Conservation (phyloP, 805 yeast genomes). For the Wickerhamomyces rabaulensis region DNA sequence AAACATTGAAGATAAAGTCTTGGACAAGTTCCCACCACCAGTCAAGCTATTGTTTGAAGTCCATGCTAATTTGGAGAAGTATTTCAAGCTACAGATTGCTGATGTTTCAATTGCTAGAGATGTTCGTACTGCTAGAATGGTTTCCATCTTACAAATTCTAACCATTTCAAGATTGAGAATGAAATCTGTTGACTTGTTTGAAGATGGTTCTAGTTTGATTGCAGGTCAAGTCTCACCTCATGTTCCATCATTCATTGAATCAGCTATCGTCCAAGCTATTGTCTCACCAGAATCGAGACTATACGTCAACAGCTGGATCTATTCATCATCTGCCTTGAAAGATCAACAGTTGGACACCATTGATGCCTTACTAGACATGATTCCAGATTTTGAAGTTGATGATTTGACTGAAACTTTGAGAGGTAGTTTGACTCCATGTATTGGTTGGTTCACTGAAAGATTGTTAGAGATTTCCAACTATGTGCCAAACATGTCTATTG, state of each 20-base stretch:
- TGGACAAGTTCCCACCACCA: constrained; percentile 59
- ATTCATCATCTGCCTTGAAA: constrained; percentile 32
- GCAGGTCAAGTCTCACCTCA: constrained; percentile 33
- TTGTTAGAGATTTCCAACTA: constrained; percentile 69
- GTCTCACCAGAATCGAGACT: constrained; percentile 76
- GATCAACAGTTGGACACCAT: constrained; percentile 23
- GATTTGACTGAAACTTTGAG: constrained; percentile 24
- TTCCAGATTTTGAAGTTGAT: constrained; percentile 31
- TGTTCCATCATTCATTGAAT: constrained; percentile 82
- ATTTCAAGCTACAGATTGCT: constrained; percentile 57
- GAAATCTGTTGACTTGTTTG: constrained; percentile 45
- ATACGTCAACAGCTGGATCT: constrained; percentile 65
- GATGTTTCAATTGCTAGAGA: constrained; percentile 54
- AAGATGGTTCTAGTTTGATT: constrained; percentile 7
- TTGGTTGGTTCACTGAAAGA: constrained; percentile 87
- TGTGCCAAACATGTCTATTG: constrained; percentile 73
- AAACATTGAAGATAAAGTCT: constrained; percentile 34
- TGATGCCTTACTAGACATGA: constrained; percentile 27
- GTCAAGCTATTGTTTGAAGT: constrained; percentile 60
- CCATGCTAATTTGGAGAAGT: constrained; percentile 61
- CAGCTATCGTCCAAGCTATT: constrained; percentile 68
- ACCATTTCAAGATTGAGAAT: constrained; percentile 66
- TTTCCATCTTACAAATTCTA: constrained; percentile 57
- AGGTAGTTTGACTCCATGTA: constrained; percentile 68
- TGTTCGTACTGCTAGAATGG: constrained; percentile 65